Percentiles rank a stretch among this genome's conserved stretches.
These are phyloP conservation scores for Paraurostyla sp. DNA, from an alignment of 73 alveolate species.

Conservation along the genomic window DNA sequence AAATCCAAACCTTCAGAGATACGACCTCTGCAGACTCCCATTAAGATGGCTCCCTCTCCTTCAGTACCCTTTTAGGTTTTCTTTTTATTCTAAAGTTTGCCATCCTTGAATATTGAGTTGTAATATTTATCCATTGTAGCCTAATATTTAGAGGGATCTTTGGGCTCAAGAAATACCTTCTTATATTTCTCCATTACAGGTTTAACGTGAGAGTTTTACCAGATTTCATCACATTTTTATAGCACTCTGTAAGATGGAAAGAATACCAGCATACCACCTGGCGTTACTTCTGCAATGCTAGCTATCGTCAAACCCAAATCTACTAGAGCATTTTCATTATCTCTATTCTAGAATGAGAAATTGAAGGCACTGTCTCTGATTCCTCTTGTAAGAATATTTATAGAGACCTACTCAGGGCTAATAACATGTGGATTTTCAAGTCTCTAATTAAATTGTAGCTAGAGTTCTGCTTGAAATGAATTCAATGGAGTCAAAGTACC, in stretches of 20 bases:
- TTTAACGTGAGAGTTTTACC: conserved; percentile 70
- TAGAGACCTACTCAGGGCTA: conserved; percentile 62
- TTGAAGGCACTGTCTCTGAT: conserved; percentile 53
- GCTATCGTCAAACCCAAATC: conserved; percentile 73
- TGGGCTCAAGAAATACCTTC: conserved; percentile 69
- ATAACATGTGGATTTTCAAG: conserved; percentile 77
- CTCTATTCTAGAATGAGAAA: conserved; percentile 74
- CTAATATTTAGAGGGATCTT: conserved; percentile 69
- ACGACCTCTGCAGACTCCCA: conserved; percentile 96
- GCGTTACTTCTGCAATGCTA: conserved; percentile 57
- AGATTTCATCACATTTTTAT: conserved; percentile 66
- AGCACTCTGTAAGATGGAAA: conserved; percentile 87
- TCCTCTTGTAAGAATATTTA: conserved; percentile 66
- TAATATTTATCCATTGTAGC: conserved; percentile 47
- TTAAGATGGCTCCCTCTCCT: conserved; percentile 85
- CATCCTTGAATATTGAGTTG: conserved; percentile 36
- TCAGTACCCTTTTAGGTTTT: too few species aligned
- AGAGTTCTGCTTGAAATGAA: conserved; percentile 72
- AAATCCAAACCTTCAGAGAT: conserved; percentile 96
- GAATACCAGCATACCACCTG: conserved; percentile 92
- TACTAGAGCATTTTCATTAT: conserved; percentile 53
- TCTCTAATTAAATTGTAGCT: conserved; percentile 59
- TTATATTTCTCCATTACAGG: conserved; percentile 65
- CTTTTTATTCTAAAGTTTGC: conserved; percentile 3
- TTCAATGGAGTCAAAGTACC: conserved; percentile 88